Evolutionary conservation across 208 protist species (phyloP).

Genomic region (Kentomonas sorsogonicus): DNA sequence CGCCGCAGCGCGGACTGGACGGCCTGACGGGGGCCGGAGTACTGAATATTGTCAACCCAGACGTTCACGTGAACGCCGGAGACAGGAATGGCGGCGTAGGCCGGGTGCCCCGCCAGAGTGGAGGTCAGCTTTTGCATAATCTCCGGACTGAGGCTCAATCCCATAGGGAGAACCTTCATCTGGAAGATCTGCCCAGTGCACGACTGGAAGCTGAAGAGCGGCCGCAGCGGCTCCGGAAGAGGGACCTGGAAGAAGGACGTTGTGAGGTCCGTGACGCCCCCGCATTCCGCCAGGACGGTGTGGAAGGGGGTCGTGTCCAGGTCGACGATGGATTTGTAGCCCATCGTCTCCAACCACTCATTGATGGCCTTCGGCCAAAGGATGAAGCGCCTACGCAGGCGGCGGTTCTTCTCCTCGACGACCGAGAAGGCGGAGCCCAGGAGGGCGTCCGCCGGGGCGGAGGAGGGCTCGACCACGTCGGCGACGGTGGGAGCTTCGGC

Average conservation of each 20-base stretch:
- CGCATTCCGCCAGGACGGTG: slow-evolving; percentile 12
- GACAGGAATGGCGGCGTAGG: slow-evolving; percentile 5
- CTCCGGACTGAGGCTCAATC: slow-evolving; percentile 20
- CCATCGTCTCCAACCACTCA: slow-evolving; percentile 8
- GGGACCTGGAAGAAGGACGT: slow-evolving; percentile 18
- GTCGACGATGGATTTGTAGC: slow-evolving; percentile 3
- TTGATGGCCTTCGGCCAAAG: slow-evolving; percentile 17
- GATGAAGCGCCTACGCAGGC: slow-evolving; percentile 8
- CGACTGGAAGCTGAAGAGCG: slow-evolving; percentile 2
- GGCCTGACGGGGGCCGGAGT: slow-evolving; percentile 8
- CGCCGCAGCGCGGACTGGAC: slow-evolving; percentile 10
- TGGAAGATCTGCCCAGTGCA: slow-evolving; percentile 7
- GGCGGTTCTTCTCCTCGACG: slow-evolving; percentile 14
- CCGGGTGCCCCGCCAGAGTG: slow-evolving; percentile 12
- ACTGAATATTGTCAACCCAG: slow-evolving; percentile 26
- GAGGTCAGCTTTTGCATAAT: slow-evolving; percentile 22
- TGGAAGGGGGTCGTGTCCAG: slow-evolving; percentile 1
- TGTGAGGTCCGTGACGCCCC: slow-evolving; percentile 13
- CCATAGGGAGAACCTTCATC: slow-evolving; percentile 19
- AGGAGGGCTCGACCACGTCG: slow-evolving; percentile 4
- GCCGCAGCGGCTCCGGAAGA: not conserved
- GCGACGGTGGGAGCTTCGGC: not conserved
- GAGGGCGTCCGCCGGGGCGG: not conserved
- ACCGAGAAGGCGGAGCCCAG: slow-evolving; percentile 11
- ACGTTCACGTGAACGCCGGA: slow-evolving; percentile 13